A percentile compares a stretch with the other conserved stretches of the same genome.
phyloP scores from a whole-genome alignment of 441 rosid genomes.

The Erodium texanum region DNA sequence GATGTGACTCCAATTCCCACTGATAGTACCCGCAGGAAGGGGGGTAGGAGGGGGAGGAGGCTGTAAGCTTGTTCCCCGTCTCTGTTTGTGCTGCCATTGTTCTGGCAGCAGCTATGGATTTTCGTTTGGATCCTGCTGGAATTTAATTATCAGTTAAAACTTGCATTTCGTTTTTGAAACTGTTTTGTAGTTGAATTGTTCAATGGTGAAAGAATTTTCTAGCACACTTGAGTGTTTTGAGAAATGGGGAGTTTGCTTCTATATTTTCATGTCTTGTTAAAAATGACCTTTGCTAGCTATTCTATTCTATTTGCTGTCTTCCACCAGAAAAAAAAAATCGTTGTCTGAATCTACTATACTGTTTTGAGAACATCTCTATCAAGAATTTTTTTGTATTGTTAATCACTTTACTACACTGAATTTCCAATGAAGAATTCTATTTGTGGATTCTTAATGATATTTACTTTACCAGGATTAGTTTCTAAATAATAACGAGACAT shows the following conservation, averaged over 20 bases:
- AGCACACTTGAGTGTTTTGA: not conserved
- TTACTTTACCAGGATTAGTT: too few relatives aligned
- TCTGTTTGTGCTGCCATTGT: too few relatives aligned
- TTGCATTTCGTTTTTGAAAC: not conserved
- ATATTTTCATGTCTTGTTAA: not conserved
- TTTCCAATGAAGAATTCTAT: too few relatives aligned
- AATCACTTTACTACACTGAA: too few relatives aligned
- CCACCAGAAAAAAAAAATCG: too few relatives aligned
- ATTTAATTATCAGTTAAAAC: not conserved
- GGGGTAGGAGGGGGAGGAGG: not conserved
- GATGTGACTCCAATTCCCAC: slow-evolving; percentile 1
- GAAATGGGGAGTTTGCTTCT: not conserved
- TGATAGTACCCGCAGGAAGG: not conserved
- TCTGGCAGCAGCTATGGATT: not conserved
- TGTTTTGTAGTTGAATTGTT: not conserved
- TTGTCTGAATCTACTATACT: too few relatives aligned
- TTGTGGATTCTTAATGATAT: too few relatives aligned
- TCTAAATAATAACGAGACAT: too few relatives aligned
- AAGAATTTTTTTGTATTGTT: too few relatives aligned
- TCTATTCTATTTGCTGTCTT: too few relatives aligned
- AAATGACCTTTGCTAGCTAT: not conserved
- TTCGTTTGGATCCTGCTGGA: not conserved
- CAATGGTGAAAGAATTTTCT: not conserved
- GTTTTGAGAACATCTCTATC: too few relatives aligned
- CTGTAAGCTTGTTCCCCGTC: not conserved